These are phyloP conservation scores for Colletotrichum sp. DNA, from an alignment of 2,329 filamentous ascomycete genomes.

Conservation along the genomic window DNA sequence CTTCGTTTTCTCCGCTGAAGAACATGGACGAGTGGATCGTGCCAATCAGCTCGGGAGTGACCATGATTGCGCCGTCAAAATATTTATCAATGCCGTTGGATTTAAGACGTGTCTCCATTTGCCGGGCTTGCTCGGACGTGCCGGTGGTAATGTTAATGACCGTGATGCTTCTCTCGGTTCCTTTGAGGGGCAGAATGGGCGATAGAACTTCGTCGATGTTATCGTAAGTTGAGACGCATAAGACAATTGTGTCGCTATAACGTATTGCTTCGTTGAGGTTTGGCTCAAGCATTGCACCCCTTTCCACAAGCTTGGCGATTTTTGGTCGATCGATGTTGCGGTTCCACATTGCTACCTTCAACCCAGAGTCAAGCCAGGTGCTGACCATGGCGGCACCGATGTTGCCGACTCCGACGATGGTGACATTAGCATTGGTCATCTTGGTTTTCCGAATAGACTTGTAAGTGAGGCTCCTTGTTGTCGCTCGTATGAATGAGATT, in stretches of 20 bases:
- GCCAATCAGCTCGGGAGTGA: slow-evolving; percentile 30
- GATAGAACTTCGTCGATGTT: slow-evolving; percentile 15
- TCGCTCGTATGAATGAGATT: not conserved
- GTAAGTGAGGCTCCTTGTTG: not conserved
- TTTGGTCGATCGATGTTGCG: not conserved
- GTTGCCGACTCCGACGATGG: slow-evolving; percentile 9
- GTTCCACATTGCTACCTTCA: slow-evolving; percentile 10
- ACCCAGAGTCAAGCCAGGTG: not conserved
- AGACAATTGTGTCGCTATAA: slow-evolving; percentile 22
- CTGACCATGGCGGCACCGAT: not conserved
- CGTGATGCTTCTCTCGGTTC: not conserved
- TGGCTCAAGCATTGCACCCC: slow-evolving; percentile 5
- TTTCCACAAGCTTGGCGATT: not conserved
- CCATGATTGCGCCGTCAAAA: slow-evolving; percentile 34
- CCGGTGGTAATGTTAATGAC: slow-evolving; percentile 34
- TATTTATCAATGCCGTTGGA: slow-evolving; percentile 20
- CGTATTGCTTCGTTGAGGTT: slow-evolving; percentile 20
- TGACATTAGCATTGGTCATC: not conserved
- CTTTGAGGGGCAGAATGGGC: not conserved
- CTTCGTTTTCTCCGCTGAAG: slow-evolving; percentile 25
- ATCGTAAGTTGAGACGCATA: slow-evolving; percentile 31
- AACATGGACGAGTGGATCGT: slow-evolving; percentile 24
- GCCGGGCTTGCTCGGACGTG: slow-evolving; percentile 25
- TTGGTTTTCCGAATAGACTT: not conserved
- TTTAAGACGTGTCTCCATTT: slow-evolving; percentile 22